Percentiles rank a stretch among this genome's conserved stretches.
These are phyloP conservation scores for Plenodomus tracheiphilus DNA, from an alignment of 2,329 filamentous ascomycete genomes.

Conservation along the genomic window DNA sequence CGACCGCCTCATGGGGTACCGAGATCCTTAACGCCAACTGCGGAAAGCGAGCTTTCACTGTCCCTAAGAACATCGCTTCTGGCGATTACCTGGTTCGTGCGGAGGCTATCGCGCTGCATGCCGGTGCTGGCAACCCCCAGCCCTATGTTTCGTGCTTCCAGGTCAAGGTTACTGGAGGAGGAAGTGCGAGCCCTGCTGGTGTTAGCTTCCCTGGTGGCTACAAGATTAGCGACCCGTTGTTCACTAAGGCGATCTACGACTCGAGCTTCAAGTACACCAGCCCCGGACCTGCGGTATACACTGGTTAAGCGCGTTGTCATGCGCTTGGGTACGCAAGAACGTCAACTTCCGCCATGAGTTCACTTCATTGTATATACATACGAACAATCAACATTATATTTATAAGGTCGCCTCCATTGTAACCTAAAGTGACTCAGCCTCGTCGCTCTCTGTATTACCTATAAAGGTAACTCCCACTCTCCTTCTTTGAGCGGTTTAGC, in stretches of 20 bases:
- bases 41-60: constrained; percentile 41
- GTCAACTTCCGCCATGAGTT: neutral
- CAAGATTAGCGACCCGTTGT: constrained; percentile 38
- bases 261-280: constrained; percentile 40
- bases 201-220: constrained; percentile 43
- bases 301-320: constrained; percentile 23
- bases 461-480: constrained; percentile 27
- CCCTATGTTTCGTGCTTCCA: constrained; percentile 45
- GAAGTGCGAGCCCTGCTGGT: constrained; percentile 36
- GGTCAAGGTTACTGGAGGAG: constrained; percentile 43
- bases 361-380: neutral
- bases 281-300: constrained; percentile 38
- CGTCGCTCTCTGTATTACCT: neutral
- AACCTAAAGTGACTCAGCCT: neutral
- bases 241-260: constrained; percentile 40
- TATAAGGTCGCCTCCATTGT: neutral
- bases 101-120: constrained; percentile 41
- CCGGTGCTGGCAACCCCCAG: constrained; percentile 35
- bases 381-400: neutral
- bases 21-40: constrained; percentile 46
- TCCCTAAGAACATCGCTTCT: constrained; percentile 37
- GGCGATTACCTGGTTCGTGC: constrained; percentile 42
- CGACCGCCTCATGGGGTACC: constrained; percentile 41
- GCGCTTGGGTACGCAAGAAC: neutral
- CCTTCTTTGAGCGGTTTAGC: constrained; percentile 33